Evolutionary conservation across 495 filamentous ascomycete genomes (phyloP).

Genomic region (Penicillium ochrochloron): DNA sequence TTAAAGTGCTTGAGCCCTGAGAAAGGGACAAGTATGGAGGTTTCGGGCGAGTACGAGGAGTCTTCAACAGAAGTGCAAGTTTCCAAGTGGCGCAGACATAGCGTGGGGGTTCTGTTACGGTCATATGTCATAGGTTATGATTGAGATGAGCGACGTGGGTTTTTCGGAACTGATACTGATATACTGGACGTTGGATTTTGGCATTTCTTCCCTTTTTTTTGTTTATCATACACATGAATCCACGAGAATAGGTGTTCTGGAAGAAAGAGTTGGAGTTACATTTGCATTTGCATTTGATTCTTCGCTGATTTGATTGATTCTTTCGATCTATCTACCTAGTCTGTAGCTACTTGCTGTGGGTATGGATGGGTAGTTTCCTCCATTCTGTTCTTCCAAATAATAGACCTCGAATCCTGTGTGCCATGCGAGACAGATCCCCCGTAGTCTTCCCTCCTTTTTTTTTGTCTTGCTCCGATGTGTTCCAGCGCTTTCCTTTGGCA

Average conservation of each 20-base stretch:
- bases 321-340: constrained; percentile 4
- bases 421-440: not conserved
- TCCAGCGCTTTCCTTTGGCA: not conserved
- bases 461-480: not conserved
- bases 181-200: constrained; percentile 20
- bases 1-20: constrained; percentile 8
- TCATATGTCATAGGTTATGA: constrained; percentile 11
- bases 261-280: constrained; percentile 17
- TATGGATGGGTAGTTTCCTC: not conserved
- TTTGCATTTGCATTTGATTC: constrained; percentile 11
- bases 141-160: constrained; percentile 19
- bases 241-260: constrained; percentile 22
- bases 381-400: not conserved
- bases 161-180: constrained; percentile 16
- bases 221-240: constrained; percentile 23
- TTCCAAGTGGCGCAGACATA: constrained; percentile 18
- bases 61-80: not conserved
- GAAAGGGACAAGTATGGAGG: constrained; percentile 1
- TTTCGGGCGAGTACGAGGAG: not conserved
- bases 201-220: constrained; percentile 10
- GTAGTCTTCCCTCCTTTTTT: not conserved
- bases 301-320: constrained; percentile 5
- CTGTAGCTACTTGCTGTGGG: not conserved
- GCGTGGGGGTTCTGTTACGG: not conserved
- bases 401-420: not conserved